Evolutionary conservation across 2,329 filamentous ascomycete species (phyloP), one percentile per base, ranked within the genome.

Genomic region (Anthostomella pinea): DNA sequence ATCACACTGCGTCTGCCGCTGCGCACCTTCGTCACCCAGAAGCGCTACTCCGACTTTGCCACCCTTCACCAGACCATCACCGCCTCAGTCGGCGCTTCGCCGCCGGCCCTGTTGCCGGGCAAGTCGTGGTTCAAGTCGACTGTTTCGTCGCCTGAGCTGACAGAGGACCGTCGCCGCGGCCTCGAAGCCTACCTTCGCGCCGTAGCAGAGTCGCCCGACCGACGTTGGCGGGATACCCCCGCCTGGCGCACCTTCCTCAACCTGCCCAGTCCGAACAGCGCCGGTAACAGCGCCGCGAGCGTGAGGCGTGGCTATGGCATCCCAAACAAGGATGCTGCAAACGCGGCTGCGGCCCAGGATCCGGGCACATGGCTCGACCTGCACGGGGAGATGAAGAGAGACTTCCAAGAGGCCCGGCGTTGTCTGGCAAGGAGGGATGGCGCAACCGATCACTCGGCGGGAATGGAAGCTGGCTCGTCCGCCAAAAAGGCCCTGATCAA

Each of bases 71-170:
- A 68, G 19, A 64, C 74, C 4, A 73, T 94, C 7, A 69, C 71
- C 14, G 66, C 73, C 25, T 68, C 79, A 32, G 75, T 82, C 38
- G 79, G 80, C 51, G 57, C 68, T 15, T 61, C 83, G 14, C 85
- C 87, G 6, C 87, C 87, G 0, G 68, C 70, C 1, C 66, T 83
- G 0, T 69, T 91, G 2, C 87, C 87, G 0, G 67, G 67, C 10
- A 93, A 93, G 59, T 80, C 81, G 30, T 93, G 85, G 85, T 77
- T 91, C 56, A 78, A 82, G 42, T 80, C 79, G 8, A 90, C 86
- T 3, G 70, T 86, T 34, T 77, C 73, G 37, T 86, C 80, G 7
- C 71, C 82, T 14, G 77, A 82, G 31, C 73, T 88, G 28, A 83
- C 86, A 17, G 83, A 87, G 57, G 66, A 79, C 45, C 80, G 87